Base-by-base conservation (phyloP, 805 yeast species). In the Jamesozyma hellenica region DNA sequence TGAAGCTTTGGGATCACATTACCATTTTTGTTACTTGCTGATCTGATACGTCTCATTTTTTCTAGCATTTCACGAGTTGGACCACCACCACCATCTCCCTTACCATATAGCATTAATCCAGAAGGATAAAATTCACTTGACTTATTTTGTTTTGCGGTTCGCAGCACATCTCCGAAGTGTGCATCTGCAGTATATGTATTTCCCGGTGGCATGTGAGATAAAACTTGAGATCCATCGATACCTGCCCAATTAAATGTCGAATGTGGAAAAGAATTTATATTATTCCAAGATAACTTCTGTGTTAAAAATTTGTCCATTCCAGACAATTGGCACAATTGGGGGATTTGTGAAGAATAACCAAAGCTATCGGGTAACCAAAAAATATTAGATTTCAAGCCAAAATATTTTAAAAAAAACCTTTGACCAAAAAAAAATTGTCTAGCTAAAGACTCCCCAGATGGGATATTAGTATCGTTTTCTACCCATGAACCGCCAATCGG, bases 1-100 rank as follows among this genome's bases (percentile, higher is more conserved):
- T 85, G 79, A 16, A 88, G 84, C 1, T 82, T 72, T 3, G 97
- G 97, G 42, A 92, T 71, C 23, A 58, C 55, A 35, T 72, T 69
- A 3, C 90, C 94, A 12, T 80, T 80, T 4, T 80, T 79, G 53
- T 90, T 82, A 16, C 87, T 73, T 43, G 88, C 60, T 13, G 96
- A 96, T 54, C 97, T 74, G 58, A 90, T 80, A 51, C 97, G 77
- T 56, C 97, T 77, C 54, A 90, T 70, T 58, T 86, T 88, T 56
- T 92, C 97, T 46, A 90, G 53, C 95, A 87, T 88, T 54, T 84
- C 95, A 30, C 83, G 82, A 4, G 85, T 79, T 34, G 98, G 97
- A 7, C 98, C 98, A 47, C 98, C 98, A 45, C 98, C 98, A 51
- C 98, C 98, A 58, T 90, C 98, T 53, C 98, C 98, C 52, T 82